These are phyloP conservation scores for Phytomonas sp. DNA, from an alignment of 208 protist species.

Conservation along the genomic window DNA sequence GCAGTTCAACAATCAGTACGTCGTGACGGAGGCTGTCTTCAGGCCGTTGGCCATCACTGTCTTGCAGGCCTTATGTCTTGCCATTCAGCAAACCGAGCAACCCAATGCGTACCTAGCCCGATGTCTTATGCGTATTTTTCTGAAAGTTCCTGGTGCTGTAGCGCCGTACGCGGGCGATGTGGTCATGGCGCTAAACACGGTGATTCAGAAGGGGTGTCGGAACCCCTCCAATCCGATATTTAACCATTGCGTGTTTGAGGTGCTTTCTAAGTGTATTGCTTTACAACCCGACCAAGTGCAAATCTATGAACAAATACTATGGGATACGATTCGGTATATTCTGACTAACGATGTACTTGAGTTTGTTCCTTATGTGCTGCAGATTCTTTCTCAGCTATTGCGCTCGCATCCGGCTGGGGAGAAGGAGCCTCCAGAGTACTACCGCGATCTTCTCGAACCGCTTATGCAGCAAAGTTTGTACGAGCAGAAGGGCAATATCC, in stretches of 20 bases:
- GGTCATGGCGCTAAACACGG: constrained; percentile 32
- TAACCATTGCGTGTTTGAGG: constrained; percentile 96
- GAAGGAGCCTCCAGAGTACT: constrained; percentile 38
- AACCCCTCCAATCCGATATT: constrained; percentile 93
- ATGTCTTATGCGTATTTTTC: constrained; percentile 77
- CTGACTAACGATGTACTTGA: constrained; percentile 89
- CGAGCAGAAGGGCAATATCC: constrained; percentile 63
- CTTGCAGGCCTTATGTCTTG: constrained; percentile 82
- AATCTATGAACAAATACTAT: constrained; percentile 80
- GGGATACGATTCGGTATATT: constrained; percentile 79
- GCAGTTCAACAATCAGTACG: constrained; percentile 16
- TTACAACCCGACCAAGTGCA: constrained; percentile 27
- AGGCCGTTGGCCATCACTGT: constrained; percentile 36
- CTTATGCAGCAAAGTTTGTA: constrained; percentile 60
- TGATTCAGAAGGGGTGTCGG: constrained; percentile 52
- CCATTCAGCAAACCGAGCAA: constrained; percentile 28
- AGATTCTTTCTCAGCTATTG: constrained; percentile 93
- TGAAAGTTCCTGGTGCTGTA: constrained; percentile 32
- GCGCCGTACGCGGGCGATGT: constrained; percentile 53
- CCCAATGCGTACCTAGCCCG: constrained; percentile 92
- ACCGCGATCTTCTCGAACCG: constrained; percentile 47
- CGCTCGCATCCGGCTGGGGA: constrained; percentile 40
- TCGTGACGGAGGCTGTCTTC: constrained; percentile 42
- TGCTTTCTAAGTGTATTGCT: constrained; percentile 87
- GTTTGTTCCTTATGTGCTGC: constrained; percentile 95